These are phyloP conservation scores for Gypsophila paniculata DNA, from an alignment of 179 eudicot species.

Conservation along the genomic window DNA sequence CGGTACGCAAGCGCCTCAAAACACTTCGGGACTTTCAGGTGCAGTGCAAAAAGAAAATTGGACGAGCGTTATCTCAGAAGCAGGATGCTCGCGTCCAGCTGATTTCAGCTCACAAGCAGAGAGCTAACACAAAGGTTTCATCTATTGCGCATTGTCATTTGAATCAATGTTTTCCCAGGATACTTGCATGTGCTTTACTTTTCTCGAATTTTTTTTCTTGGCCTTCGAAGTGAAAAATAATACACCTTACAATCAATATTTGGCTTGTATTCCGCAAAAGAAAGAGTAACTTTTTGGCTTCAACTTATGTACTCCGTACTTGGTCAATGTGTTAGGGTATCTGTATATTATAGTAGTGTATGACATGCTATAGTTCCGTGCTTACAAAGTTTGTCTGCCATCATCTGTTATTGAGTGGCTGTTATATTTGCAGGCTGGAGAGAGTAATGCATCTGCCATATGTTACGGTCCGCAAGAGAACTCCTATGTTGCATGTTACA, in stretches of 20 bases:
- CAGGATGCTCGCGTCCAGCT: constrained; percentile 70
- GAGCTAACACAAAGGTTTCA: constrained; percentile 46
- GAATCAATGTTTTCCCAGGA: not conserved
- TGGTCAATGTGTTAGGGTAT: not conserved
- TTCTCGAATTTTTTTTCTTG: not conserved
- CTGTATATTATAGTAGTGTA: not conserved
- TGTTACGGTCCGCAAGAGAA: constrained; percentile 73
- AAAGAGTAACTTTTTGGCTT: constrained; percentile 1
- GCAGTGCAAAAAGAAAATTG: constrained; percentile 51
- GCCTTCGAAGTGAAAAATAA: not conserved
- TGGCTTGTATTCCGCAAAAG: not conserved
- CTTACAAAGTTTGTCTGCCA: not conserved
- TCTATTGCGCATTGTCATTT: not conserved
- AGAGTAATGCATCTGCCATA: constrained; percentile 39
- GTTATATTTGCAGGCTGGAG: constrained; percentile 37
- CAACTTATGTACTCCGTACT: not conserved
- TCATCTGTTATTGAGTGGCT: constrained; percentile 9
- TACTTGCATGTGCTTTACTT: not conserved
- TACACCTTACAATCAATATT: not conserved
- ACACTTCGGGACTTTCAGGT: constrained; percentile 56
- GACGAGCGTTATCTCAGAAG: constrained; percentile 58
- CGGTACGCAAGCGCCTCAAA: constrained; percentile 54
- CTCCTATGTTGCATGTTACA: constrained; percentile 58
- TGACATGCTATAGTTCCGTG: not conserved
- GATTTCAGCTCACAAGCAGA: constrained; percentile 52